These are phyloP conservation scores for Leccinum brunneo-olivaceum DNA, from an alignment of 1,284 basidiomycete genomes.

Conservation along the genomic window DNA sequence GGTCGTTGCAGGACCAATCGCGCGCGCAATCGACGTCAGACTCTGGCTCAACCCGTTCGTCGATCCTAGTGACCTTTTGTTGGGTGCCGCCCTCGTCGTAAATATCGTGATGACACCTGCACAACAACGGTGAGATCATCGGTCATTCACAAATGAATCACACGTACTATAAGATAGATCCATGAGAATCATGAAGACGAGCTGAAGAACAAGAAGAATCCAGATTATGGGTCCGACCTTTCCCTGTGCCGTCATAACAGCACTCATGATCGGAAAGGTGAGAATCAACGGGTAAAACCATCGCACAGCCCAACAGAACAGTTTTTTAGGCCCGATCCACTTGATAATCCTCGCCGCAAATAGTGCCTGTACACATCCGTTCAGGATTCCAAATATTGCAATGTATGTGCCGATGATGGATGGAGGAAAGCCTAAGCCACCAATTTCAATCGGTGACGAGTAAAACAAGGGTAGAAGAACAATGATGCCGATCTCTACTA, in stretches of 20 bases:
- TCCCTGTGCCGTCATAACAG: conserved; percentile 13
- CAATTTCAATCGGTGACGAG: conserved; percentile 55
- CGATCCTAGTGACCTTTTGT: conserved; percentile 35
- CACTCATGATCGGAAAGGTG: conserved; percentile 54
- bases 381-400: conserved; percentile 50
- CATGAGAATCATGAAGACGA: conserved; percentile 18
- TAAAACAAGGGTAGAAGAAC: conserved; percentile 63
- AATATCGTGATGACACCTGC: conserved; percentile 32
- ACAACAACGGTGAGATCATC: conserved; percentile 1
- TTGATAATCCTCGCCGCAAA: conserved; percentile 54
- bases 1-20: conserved; percentile 38
- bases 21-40: conserved; percentile 39
- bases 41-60: conserved; percentile 49
- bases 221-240: conserved; percentile 23
- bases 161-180: conserved; percentile 27
- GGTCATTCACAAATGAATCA: background rate
- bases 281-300: conserved; percentile 45
- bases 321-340: conserved; percentile 47
- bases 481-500: conserved; percentile 59
- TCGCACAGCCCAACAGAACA: conserved; percentile 47
- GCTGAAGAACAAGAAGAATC: conserved; percentile 26
- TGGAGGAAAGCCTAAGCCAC: conserved; percentile 60
- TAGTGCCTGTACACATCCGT: conserved; percentile 54
- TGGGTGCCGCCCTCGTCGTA: conserved; percentile 28
- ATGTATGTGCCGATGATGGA: conserved; percentile 53